Evolutionary conservation across 805 yeast genomes (phyloP).

Genomic region (Kodamaea sagamina): DNA sequence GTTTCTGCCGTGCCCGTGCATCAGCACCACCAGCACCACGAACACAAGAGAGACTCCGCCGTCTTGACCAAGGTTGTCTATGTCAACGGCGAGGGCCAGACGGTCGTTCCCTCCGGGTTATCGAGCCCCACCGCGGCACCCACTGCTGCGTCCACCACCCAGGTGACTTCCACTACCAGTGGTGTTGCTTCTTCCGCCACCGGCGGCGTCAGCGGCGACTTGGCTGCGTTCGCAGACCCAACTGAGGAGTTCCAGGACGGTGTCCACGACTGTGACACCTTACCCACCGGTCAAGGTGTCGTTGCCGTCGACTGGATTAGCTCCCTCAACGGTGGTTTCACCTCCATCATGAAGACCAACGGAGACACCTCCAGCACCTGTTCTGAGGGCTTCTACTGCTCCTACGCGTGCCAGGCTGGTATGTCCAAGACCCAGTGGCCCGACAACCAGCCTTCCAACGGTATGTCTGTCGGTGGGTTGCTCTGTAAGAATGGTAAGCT

Average conservation of each 20-base stretch:
- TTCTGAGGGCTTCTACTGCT: slow-evolving; percentile 69
- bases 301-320: slow-evolving; percentile 56
- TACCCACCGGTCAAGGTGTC: slow-evolving; percentile 79
- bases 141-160: slow-evolving; percentile 11
- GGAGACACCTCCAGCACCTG: slow-evolving; percentile 52
- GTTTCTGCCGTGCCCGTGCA: slow-evolving; percentile 38
- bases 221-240: slow-evolving; percentile 51
- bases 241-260: slow-evolving; percentile 66
- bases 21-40: slow-evolving; percentile 36
- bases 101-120: slow-evolving; percentile 14
- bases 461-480: slow-evolving; percentile 74
- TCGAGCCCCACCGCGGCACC: slow-evolving; percentile 1
- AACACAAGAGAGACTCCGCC: slow-evolving; percentile 39
- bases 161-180: slow-evolving; percentile 10
- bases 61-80: slow-evolving; percentile 38
- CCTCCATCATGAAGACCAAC: slow-evolving; percentile 48
- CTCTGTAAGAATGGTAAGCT: slow-evolving; percentile 61
- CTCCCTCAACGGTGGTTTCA: slow-evolving; percentile 39
- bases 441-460: slow-evolving; percentile 52
- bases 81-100: slow-evolving; percentile 33
- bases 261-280: slow-evolving; percentile 61
- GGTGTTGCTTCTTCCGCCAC: slow-evolving; percentile 18
- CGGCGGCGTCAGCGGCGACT: slow-evolving; percentile 52
- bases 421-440: slow-evolving; percentile 86
- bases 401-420: slow-evolving; percentile 78